These are phyloP conservation scores for Cladorrhinum samala DNA, from an alignment of 495 filamentous ascomycete species.

Conservation along the genomic window DNA sequence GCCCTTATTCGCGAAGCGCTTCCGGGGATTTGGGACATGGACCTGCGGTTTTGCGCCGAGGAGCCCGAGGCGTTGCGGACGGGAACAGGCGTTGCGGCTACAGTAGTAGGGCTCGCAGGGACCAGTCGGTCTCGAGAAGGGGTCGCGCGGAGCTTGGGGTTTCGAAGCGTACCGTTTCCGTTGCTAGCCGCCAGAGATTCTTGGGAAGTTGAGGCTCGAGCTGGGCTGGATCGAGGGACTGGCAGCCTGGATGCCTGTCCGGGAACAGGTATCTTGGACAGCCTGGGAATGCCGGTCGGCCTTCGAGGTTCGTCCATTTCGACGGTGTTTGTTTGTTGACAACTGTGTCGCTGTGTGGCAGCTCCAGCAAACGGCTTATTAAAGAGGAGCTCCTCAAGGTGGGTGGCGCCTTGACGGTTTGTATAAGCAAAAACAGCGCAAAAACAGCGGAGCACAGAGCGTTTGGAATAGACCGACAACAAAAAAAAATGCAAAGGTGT, in stretches of 20 bases:
- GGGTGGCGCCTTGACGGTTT: too few species aligned
- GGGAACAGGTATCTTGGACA: slow-evolving; percentile 27
- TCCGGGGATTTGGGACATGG: slow-evolving; percentile 2
- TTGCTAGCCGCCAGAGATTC: slow-evolving; percentile 18
- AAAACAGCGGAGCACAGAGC: too few species aligned
- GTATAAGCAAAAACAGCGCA: too few species aligned
- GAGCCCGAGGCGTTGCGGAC: slow-evolving; percentile 22
- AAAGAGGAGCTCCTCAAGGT: too few species aligned
- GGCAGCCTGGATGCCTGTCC: slow-evolving; percentile 26
- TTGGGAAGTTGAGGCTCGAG: slow-evolving; percentile 25
- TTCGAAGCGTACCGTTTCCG: slow-evolving; percentile 20
- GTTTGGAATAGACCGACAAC: too few species aligned
- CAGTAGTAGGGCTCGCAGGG: slow-evolving; percentile 4
- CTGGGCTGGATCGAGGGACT: slow-evolving; percentile 21
- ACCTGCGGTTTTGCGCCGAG: slow-evolving; percentile 16
- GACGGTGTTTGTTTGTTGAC: slow-evolving; percentile 2
- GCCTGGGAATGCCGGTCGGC: slow-evolving; percentile 23
- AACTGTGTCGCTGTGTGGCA: too few species aligned
- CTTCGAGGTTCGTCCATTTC: slow-evolving; percentile 32
- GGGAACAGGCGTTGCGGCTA: neutral
- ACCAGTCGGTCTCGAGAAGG: slow-evolving; percentile 39
- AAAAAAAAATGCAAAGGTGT: too few species aligned
- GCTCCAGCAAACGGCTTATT: too few species aligned
- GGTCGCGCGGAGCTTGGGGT: slow-evolving; percentile 36
- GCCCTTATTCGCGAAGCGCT: slow-evolving; percentile 8